Conservation (phyloP, 2,329 filamentous ascomycete species). For the Aspergillus fumigatus region DNA sequence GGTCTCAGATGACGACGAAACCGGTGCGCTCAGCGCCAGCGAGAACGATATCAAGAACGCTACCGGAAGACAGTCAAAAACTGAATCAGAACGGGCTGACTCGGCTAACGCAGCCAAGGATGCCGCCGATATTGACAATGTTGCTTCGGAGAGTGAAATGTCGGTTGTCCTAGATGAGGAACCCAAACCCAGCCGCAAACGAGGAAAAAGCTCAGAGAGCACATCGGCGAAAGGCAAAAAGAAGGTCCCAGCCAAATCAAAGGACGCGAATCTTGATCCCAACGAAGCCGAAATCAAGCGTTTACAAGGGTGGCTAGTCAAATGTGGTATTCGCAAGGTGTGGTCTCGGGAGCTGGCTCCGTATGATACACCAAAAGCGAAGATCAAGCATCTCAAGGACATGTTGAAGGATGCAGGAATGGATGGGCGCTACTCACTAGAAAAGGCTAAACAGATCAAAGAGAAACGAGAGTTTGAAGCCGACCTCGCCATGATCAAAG, state of each 20-base stretch:
- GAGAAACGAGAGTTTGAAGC: slow-evolving; percentile 78
- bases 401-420: slow-evolving; percentile 82
- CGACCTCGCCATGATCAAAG: slow-evolving; percentile 78
- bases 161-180: slow-evolving; percentile 75
- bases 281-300: slow-evolving; percentile 80
- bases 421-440: slow-evolving; percentile 79
- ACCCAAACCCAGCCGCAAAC: slow-evolving; percentile 55
- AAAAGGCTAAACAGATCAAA: slow-evolving; percentile 81
- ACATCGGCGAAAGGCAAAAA: slow-evolving; percentile 27
- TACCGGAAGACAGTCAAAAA: slow-evolving; percentile 8
- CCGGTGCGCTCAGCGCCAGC: slow-evolving; percentile 11
- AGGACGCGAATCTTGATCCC: slow-evolving; percentile 50
- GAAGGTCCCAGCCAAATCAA: slow-evolving; percentile 34
- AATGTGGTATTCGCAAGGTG: slow-evolving; percentile 88
- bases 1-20: slow-evolving; percentile 13
- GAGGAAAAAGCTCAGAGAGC: slow-evolving; percentile 26
- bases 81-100: slow-evolving; percentile 3
- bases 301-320: slow-evolving; percentile 77
- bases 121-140: slow-evolving; percentile 39
- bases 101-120: slow-evolving; percentile 8
- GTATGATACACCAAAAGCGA: slow-evolving; percentile 68
- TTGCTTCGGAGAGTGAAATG: slow-evolving; percentile 59
- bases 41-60: slow-evolving; percentile 17
- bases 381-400: slow-evolving; percentile 73
- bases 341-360: slow-evolving; percentile 82